Percentiles rank a stretch among this genome's conserved stretches.
These are phyloP conservation scores for Gracilaria gracilis DNA, from an alignment of 23 red algal species.

Conservation along the genomic window DNA sequence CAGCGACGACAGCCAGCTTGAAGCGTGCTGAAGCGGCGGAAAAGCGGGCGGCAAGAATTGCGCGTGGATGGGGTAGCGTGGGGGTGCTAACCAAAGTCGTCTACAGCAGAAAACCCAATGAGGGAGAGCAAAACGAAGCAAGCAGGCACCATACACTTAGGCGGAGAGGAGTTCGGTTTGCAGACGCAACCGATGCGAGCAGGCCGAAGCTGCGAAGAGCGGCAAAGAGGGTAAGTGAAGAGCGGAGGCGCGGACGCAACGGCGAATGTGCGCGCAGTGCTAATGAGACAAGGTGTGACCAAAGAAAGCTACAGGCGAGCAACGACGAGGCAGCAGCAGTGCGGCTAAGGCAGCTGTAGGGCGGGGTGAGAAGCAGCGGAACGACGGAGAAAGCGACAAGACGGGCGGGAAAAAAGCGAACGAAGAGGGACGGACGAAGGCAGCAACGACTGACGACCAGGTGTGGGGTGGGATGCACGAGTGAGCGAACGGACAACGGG, in stretches of 20 bases:
- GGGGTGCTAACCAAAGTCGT: conserved; percentile 54
- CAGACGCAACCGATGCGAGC: conserved; percentile 4
- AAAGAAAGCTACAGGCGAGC: background rate
- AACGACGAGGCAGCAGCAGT: conserved; percentile 5
- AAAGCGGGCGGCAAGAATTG: background rate
- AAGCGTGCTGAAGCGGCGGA: background rate
- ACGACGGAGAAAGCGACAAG: background rate
- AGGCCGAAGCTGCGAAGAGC: conserved; percentile 18
- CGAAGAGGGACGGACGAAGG: too few species aligned
- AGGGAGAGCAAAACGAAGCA: conserved; percentile 50
- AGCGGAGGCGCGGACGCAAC: background rate
- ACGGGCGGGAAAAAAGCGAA: background rate
- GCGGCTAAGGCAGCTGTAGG: background rate
- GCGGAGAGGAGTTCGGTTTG: background rate
- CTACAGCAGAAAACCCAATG: conserved; percentile 25
- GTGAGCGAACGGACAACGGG: background rate
- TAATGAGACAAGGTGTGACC: background rate
- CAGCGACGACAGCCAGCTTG: background rate
- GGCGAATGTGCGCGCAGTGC: background rate
- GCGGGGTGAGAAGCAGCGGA: background rate
- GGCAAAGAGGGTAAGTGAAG: background rate
- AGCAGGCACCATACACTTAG: conserved; percentile 64
- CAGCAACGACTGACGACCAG: background rate
- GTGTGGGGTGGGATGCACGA: background rate
- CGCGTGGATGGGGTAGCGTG: background rate